Conservation (phyloP, 306 rosid genomes). For the Trichosanthes truncata region DNA sequence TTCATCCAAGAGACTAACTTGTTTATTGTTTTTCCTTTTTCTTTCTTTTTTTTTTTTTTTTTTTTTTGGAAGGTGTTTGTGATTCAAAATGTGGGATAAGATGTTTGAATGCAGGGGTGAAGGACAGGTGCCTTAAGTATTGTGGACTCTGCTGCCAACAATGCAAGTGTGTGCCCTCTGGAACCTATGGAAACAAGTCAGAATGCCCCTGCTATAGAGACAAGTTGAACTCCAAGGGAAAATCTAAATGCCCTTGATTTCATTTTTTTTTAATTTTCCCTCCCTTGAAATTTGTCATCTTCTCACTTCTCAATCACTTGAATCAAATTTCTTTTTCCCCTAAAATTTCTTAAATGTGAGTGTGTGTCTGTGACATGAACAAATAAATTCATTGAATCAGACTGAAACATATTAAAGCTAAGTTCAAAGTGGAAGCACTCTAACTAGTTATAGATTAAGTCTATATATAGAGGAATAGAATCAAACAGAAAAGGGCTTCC, state of each 20-base stretch:
- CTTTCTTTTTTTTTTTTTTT: neutral
- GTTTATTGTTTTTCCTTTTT: neutral
- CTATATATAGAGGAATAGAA: neutral
- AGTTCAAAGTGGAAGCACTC: neutral
- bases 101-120: constrained; percentile 18
- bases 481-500: neutral
- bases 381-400: neutral
- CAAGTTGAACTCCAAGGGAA: constrained; percentile 28
- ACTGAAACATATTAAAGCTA: neutral
- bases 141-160: constrained; percentile 25
- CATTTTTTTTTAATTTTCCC: neutral
- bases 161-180: constrained; percentile 24
- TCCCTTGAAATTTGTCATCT: neutral
- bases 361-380: neutral
- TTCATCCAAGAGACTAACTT: constrained; percentile 1
- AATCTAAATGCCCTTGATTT: constrained; percentile 21
- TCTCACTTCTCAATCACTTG: neutral
- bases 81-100: constrained; percentile 20
- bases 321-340: neutral
- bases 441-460: neutral
- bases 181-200: constrained; percentile 27
- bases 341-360: neutral
- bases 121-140: constrained; percentile 21
- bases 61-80: neutral
- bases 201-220: constrained; percentile 30